Base-by-base conservation (phyloP, 352 stramenopile species). In the Elongisporangium undulatum region DNA sequence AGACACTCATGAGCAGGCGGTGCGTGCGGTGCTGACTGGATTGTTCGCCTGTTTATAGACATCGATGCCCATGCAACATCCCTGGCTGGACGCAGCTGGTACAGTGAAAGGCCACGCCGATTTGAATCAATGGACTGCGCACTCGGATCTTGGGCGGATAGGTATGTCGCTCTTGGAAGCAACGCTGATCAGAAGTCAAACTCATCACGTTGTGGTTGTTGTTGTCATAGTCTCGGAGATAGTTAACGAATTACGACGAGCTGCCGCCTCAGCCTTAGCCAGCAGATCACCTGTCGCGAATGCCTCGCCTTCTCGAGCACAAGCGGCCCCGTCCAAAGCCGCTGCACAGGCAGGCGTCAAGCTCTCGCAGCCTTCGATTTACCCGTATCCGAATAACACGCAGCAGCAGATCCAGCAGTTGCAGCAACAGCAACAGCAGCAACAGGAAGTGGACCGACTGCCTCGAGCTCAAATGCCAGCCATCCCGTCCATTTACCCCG, bases 121-220 rank as follows among this genome's bases (percentile, higher is more conserved):
- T 56, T 56, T 94, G 19, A 89, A 78, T 61, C 81, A 86, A 54
- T 94, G 85, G 85, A 91, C 82, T 2, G 82, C 79, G 17, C 85
- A 94, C 69, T 92, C 85, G 58, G 85, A 94, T 59, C 64, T 94
- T 34, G 85, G 85, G 10, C 75, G 85, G n/a, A 94, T 85, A 57
- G 70, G 74, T 81, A 59, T 10, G 64, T 49, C 13, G 9, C 4
- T 4, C 9, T 26, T 26, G 2, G 23, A 5, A 26, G 23, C 23
- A 5, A 26, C 23, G 23, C 23, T 26, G 23, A 5, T 26, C 23
- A 5, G n/a, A n/a, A n/a, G 23, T 26, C 23, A 26, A 5, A 26
- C 23, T 26, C 23, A 26, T 45, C 17, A 2, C 15, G 0, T 53
- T n/a, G n/a, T n/a, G n/a, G n/a, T n/a, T n/a, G n/a, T n/a, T n/a